Conservation (phyloP, 176 grass and related monocot species). For the Musa beccarii region DNA sequence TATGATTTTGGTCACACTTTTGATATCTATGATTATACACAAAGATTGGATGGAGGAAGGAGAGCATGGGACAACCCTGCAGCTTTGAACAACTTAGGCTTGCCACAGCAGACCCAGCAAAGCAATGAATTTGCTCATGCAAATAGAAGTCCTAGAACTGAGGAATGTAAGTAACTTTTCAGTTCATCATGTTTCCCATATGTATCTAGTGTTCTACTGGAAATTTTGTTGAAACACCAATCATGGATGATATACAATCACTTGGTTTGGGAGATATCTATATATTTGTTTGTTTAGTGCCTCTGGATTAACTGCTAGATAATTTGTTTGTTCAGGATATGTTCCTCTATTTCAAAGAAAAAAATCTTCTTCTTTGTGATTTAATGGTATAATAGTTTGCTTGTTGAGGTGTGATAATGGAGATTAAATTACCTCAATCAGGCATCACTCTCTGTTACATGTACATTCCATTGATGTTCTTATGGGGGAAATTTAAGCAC, state of each 20-base stretch:
- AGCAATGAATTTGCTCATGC: conserved; percentile 32
- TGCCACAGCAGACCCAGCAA: conserved; percentile 33
- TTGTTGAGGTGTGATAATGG: not conserved
- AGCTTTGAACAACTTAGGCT: conserved; percentile 37
- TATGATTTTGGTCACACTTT: conserved; percentile 65
- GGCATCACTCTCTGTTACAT: too few species aligned
- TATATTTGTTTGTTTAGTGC: not conserved
- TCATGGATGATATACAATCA: not conserved
- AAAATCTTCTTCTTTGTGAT: too few species aligned
- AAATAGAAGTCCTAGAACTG: conserved; percentile 42
- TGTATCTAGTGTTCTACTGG: not conserved
- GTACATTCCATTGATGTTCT: too few species aligned
- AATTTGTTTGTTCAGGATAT: too few species aligned
- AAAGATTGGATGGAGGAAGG: conserved; percentile 52
- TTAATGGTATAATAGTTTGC: not conserved
- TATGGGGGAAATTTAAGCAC: too few species aligned
- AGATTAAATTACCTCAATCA: too few species aligned
- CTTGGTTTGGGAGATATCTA: not conserved
- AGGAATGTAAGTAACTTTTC: conserved; percentile 67
- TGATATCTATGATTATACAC: conserved; percentile 61
- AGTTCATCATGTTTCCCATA: not conserved
- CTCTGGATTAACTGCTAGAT: too few species aligned
- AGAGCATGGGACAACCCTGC: conserved; percentile 66
- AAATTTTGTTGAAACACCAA: not conserved
- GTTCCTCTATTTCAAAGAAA: too few species aligned